phyloP scores from a whole-genome alignment of 441 rosid species.

The Viola pubescens region DNA sequence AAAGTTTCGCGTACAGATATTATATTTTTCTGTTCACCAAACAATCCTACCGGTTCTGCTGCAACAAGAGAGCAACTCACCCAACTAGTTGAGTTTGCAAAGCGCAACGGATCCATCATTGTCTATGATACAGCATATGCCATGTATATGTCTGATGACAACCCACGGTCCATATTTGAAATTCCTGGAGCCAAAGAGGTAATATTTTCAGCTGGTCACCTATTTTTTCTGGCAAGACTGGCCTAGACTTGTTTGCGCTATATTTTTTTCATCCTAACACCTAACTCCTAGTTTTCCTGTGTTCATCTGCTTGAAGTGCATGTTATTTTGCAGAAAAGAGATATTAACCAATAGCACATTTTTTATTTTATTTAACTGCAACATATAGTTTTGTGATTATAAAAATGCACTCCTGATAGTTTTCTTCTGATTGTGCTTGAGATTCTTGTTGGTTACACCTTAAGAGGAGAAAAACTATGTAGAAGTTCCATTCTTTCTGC shows the following conservation, averaged over 20 bases:
- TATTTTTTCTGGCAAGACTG: slow-evolving; percentile 1
- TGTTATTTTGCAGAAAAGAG: too few relatives aligned
- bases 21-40: slow-evolving; percentile 95
- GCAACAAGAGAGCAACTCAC: slow-evolving; percentile 86
- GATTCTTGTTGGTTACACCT: too few relatives aligned
- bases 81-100: slow-evolving; percentile 70
- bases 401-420: too few relatives aligned
- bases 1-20: slow-evolving; percentile 62
- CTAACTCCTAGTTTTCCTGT: too few relatives aligned
- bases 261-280: too few relatives aligned
- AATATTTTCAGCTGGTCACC: slow-evolving; percentile 15
- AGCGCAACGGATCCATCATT: slow-evolving; percentile 86
- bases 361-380: too few relatives aligned
- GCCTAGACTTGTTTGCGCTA: not conserved
- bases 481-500: too few relatives aligned
- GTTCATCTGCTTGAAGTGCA: too few relatives aligned
- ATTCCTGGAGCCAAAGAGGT: slow-evolving; percentile 98
- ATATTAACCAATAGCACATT: too few relatives aligned
- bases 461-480: too few relatives aligned
- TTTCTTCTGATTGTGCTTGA: too few relatives aligned
- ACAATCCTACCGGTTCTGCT: slow-evolving; percentile 93
- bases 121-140: slow-evolving; percentile 96
- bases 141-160: slow-evolving; percentile 77
- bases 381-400: too few relatives aligned
- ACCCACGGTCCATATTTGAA: slow-evolving; percentile 87